These are phyloP conservation scores for Candida dendrica DNA, from an alignment of 805 yeast species.

Conservation along the genomic window DNA sequence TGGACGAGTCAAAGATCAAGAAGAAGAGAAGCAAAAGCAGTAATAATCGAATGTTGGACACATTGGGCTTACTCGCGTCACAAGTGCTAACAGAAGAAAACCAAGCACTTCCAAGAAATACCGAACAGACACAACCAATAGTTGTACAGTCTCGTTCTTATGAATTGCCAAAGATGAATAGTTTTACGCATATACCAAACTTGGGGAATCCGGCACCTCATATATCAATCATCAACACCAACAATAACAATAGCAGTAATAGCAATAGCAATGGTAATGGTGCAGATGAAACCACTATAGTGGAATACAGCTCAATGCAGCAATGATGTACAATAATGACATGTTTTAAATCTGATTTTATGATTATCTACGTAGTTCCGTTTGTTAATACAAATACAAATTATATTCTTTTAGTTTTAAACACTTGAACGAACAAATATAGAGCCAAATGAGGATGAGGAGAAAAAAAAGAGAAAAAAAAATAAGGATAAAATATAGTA, in stretches of 20 bases:
- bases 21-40: constrained; percentile 6
- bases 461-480: too few species aligned
- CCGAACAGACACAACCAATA: not conserved
- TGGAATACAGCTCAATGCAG: not conserved
- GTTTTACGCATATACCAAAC: constrained; percentile 1
- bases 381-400: too few species aligned
- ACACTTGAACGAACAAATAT: not conserved
- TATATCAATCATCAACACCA: too few species aligned
- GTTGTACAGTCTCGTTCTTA: not conserved
- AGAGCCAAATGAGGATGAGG: too few species aligned
- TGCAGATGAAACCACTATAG: constrained; percentile 1
- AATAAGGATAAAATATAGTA: too few species aligned
- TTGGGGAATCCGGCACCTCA: not conserved
- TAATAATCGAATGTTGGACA: constrained; percentile 31
- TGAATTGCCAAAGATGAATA: constrained; percentile 4
- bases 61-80: constrained; percentile 47
- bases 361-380: too few species aligned
- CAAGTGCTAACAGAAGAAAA: constrained; percentile 39
- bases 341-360: too few species aligned
- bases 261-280: not conserved
- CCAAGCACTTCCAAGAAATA: constrained; percentile 1
- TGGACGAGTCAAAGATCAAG: constrained; percentile 1
- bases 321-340: not conserved
- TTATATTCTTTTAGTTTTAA: not conserved
- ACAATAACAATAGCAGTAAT: too few species aligned